Evolutionary conservation across 2,329 filamentous ascomycete genomes (phyloP), one percentile per base, ranked within the genome.

Genomic region (Chaetomium olivaceum): DNA sequence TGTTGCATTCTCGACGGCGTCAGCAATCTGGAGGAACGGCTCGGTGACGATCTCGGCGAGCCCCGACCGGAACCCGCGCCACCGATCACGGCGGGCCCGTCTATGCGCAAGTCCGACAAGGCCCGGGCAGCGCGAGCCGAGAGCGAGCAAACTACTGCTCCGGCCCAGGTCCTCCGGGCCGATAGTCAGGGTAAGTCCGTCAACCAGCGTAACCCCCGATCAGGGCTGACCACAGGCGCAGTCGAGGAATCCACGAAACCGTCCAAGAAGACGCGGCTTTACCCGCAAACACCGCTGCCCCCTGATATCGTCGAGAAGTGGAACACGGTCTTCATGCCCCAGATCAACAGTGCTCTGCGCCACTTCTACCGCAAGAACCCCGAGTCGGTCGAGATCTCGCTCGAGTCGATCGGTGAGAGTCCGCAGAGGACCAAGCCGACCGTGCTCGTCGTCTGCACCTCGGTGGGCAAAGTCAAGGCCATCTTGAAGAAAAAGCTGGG

Each of bases 311-410:
- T 92, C 2, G 87, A 91, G 43, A 85, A 88, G 68, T 94, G 91
- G 91, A 89, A 93, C 71, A 82, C 81, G 1, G 83, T 83, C 2
- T 78, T 92, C 64, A 91, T 92, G 80, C 89, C 89, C 1, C 88
- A 91, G 67, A 85, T 94, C 67, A 91, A 92, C 74, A 82, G 86
- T 21, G 86, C 91, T 1, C 82, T 93, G 19, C 85, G 88, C 25
- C 84, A 86, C 59, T 91, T 91, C 66, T 88, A 93, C 72, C 85
- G 85, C 69, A 91, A 91, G 71, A 85, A 91, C 58, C 85, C 88
- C 0, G 91, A 94, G 74, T 91, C 90, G 0, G 87, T 92, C 39
- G 91, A 91, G 72, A 92, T 94, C 50, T 90, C 89, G 11, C 84
- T 94, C 1, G 87, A 92, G 67, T 89, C 88, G 0, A 87, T 93